phyloP scores from a whole-genome alignment of 2,329 filamentous ascomycete species.

The Blumeriella jaapii region DNA sequence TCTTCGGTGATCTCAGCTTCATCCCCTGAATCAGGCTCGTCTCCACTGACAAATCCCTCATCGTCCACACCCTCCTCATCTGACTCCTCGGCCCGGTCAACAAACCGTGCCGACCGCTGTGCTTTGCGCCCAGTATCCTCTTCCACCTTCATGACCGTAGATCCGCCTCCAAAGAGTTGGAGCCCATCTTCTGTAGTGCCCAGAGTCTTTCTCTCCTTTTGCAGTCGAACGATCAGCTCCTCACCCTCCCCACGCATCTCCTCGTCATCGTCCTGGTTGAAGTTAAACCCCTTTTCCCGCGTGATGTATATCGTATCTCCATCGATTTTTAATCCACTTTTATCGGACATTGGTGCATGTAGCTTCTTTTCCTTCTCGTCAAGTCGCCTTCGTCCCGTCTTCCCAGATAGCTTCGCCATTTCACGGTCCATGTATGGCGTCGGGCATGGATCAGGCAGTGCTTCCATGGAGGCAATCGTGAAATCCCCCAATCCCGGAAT shows the following conservation, averaged over 20 bases:
- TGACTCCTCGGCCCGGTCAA: slow-evolving; percentile 47
- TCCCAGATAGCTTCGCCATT: slow-evolving; percentile 72
- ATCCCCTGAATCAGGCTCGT: slow-evolving; percentile 34
- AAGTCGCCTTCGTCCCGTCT: slow-evolving; percentile 65
- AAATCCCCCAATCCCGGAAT: slow-evolving; percentile 88
- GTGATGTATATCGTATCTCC: slow-evolving; percentile 93
- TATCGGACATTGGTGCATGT: slow-evolving; percentile 96
- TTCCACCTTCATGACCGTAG: slow-evolving; percentile 49
- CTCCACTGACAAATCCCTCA: slow-evolving; percentile 28
- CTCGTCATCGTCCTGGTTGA: slow-evolving; percentile 52
- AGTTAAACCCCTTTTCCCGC: slow-evolving; percentile 60
- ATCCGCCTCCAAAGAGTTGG: slow-evolving; percentile 72
- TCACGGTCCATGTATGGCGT: slow-evolving; percentile 86
- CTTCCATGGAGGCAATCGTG: slow-evolving; percentile 71
- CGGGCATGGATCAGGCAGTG: slow-evolving; percentile 86
- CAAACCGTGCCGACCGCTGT: slow-evolving; percentile 44
- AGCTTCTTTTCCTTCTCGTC: slow-evolving; percentile 96
- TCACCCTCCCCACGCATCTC: slow-evolving; percentile 83
- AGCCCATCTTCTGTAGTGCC: slow-evolving; percentile 76
- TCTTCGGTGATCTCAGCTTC: slow-evolving; percentile 47
- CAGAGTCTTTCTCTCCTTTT: slow-evolving; percentile 69
- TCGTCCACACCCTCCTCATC: slow-evolving; percentile 47
- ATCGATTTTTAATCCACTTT: slow-evolving; percentile 89
- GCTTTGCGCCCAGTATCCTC: slow-evolving; percentile 52
- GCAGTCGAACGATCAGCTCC: slow-evolving; percentile 83